These are phyloP conservation scores for Colletotrichum liriopes DNA, from an alignment of 2,329 filamentous ascomycete species.

Conservation along the genomic window DNA sequence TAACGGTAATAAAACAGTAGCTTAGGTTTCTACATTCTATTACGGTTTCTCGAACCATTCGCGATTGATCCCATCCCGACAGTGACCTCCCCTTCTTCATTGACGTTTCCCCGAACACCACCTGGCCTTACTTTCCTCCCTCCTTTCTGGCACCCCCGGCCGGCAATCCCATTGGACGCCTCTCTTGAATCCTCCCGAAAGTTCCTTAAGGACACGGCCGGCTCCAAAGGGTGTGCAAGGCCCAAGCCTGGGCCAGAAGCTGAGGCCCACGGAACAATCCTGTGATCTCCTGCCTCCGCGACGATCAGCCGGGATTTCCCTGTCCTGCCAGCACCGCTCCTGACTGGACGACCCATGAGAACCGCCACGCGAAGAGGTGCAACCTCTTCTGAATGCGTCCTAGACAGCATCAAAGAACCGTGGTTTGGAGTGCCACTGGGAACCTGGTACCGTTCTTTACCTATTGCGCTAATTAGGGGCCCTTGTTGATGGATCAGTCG, in stretches of 20 bases:
- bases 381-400: conserved; percentile 30
- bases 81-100: conserved; percentile 7
- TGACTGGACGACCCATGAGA: conserved; percentile 26
- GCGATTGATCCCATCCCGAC: conserved; percentile 3
- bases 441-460: conserved; percentile 24
- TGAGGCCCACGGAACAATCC: conserved; percentile 43
- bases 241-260: conserved; percentile 3
- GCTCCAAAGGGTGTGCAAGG: neutral
- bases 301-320: conserved; percentile 44
- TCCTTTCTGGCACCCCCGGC: conserved; percentile 3
- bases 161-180: conserved; percentile 38
- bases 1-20: neutral
- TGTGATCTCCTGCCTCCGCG: conserved; percentile 45
- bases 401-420: conserved; percentile 22
- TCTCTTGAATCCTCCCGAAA: conserved; percentile 37
- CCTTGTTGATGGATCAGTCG: conserved; percentile 17
- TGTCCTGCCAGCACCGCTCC: conserved; percentile 28
- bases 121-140: neutral
- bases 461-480: conserved; percentile 28
- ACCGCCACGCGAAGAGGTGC: conserved; percentile 41
- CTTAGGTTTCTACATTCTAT: conserved; percentile 2
- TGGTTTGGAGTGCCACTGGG: conserved; percentile 10
- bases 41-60: conserved; percentile 12
- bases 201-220: conserved; percentile 19
- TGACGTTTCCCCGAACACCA: neutral